Base-by-base conservation (phyloP, 495 filamentous ascomycete species). In the Penicillium alfredii region DNA sequence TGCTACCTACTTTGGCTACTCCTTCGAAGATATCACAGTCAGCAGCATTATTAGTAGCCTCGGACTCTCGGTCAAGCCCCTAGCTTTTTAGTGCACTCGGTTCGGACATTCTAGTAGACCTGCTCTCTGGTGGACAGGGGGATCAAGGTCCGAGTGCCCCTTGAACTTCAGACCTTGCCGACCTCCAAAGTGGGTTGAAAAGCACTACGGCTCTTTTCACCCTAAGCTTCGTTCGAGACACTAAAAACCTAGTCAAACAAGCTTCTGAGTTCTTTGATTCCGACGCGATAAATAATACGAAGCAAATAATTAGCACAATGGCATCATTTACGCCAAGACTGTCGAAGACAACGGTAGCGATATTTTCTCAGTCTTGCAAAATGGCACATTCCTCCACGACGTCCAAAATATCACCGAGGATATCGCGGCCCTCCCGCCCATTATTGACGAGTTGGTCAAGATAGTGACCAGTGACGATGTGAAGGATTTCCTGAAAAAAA, bases 401-500 rank as follows among this genome's bases (percentile, higher is more conserved):
- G 20, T 34, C n/a, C 13, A 34, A 6, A 34, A 34, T 10, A 34
- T 34, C n/a, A 34, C 20, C 16, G 13, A 34, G 21, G 31, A 34
- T 19, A 34, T 34, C 16, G 8, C 20, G 8, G 31, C 31, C 9
- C 31, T 34, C 8, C 31, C 31, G 11, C 31, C 31, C 8, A 34
- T 34, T 4, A 15, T 34, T 9, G 14, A 15, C 7, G 16, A 34
- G 31, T 17, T 34, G 6, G 12, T 20, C 16, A 19, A 34, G 4
- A 34, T 34, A 9, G 2, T 34, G 4, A 34, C 31, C 3, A 34
- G 31, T 34, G 13, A 34, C 16, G 31, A 34, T 34, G 17, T 34
- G 13, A 34, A 34, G 11, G 31, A 34, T 8, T 20, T 34, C 12
- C 31, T 34, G 6, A 16, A 34, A 21, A 8, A 12, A 3, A 16